phyloP scores from a whole-genome alignment of 768 basidiomycete genomes.

The Tulasnella calospora region DNA sequence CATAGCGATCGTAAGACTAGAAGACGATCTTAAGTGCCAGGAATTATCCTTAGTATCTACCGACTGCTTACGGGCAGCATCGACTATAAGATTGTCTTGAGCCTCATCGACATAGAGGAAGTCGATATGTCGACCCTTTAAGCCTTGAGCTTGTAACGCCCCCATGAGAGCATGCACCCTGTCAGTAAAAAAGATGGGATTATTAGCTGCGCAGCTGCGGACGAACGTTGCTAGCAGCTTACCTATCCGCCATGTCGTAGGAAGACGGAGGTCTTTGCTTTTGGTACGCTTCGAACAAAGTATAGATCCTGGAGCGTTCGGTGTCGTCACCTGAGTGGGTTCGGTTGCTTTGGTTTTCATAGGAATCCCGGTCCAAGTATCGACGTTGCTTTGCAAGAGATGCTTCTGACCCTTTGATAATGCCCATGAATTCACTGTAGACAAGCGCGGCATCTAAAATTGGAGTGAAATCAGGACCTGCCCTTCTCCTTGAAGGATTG shows the following conservation, averaged over 20 bases:
- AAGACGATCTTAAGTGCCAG: neutral
- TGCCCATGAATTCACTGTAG: slow-evolving; percentile 31
- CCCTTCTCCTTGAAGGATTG: neutral
- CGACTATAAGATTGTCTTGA: slow-evolving; percentile 66
- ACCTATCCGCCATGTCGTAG: slow-evolving; percentile 60
- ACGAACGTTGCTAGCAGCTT: neutral
- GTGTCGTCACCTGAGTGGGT: slow-evolving; percentile 52
- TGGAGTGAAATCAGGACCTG: neutral
- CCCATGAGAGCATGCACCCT: slow-evolving; percentile 37
- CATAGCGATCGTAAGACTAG: slow-evolving; percentile 61
- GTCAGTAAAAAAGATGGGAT: neutral
- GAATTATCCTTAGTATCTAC: neutral
- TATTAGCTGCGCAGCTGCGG: neutral
- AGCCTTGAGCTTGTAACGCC: slow-evolving; percentile 45
- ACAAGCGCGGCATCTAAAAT: slow-evolving; percentile 25
- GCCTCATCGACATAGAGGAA: slow-evolving; percentile 70
- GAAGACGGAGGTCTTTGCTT: slow-evolving; percentile 46
- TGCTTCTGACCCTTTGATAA: slow-evolving; percentile 62
- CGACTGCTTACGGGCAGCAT: slow-evolving; percentile 49
- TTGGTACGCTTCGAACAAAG: slow-evolving; percentile 50
- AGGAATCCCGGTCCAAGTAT: slow-evolving; percentile 45
- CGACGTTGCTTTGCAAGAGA: slow-evolving; percentile 39
- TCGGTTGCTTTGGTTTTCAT: slow-evolving; percentile 49
- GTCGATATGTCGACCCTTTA: slow-evolving; percentile 43
- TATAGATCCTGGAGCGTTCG: slow-evolving; percentile 48